These are phyloP conservation scores for Saccharomycopsis sp. DNA, from an alignment of 805 yeast genomes.

Conservation along the genomic window DNA sequence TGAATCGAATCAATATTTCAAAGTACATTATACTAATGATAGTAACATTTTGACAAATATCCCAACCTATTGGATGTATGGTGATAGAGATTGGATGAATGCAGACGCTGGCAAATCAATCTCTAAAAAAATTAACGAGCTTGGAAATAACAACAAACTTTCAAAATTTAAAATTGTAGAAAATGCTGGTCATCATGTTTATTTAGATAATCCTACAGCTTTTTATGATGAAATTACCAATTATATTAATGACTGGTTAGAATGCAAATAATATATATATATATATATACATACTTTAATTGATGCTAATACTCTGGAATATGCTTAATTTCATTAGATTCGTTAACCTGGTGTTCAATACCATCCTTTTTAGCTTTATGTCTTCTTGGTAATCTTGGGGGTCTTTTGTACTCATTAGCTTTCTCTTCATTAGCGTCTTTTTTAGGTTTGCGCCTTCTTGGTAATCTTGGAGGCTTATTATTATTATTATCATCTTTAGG, in stretches of 20 bases:
- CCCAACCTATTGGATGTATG: slow-evolving; percentile 55
- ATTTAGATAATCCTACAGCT: slow-evolving; percentile 52
- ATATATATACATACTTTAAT: too few relatives aligned
- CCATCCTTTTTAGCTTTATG: too few relatives aligned
- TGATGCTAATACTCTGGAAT: too few relatives aligned
- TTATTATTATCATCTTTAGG: too few relatives aligned
- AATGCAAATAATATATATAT: too few relatives aligned
- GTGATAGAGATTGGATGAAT: slow-evolving; percentile 70
- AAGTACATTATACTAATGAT: slow-evolving; percentile 49
- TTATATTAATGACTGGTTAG: slow-evolving; percentile 2
- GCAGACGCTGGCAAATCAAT: slow-evolving; percentile 48
- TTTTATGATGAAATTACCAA: slow-evolving; percentile 38
- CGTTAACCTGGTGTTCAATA: too few relatives aligned
- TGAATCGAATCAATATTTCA: slow-evolving; percentile 46
- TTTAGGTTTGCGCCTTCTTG: too few relatives aligned
- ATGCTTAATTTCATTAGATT: too few relatives aligned
- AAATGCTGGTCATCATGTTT: slow-evolving; percentile 73
- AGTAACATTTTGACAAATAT: slow-evolving; percentile 42
- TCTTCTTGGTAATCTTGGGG: too few relatives aligned
- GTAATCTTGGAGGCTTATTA: too few relatives aligned
- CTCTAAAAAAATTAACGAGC: slow-evolving; percentile 30
- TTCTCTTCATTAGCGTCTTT: too few relatives aligned
- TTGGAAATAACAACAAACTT: slow-evolving; percentile 35
- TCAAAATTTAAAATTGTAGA: slow-evolving; percentile 38
- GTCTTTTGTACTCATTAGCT: too few relatives aligned